Base-by-base conservation (phyloP, 2,329 filamentous ascomycete species). In the Thermoascus crustaceus region DNA sequence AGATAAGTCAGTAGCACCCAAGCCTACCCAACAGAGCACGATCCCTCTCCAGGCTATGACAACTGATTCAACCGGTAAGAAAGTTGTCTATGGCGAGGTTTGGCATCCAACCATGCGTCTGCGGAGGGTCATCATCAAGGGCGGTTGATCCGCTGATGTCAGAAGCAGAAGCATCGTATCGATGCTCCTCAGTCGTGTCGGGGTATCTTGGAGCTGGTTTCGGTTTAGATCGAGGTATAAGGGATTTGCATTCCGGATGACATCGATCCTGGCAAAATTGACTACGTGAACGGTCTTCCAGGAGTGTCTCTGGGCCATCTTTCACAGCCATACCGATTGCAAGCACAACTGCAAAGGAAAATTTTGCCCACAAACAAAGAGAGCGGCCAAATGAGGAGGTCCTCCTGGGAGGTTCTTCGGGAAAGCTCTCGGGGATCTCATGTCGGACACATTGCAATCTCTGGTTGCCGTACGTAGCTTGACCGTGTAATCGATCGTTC, bases 241-340 rank as follows among this genome's bases (percentile, higher is more conserved):
- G n/a, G 14, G 6, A 9, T 10, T 29, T 29, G 8, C 13, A 13
- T 29, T 10, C 14, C n/a, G 26, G 13, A 9, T 9, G 11, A 17
- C 13, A 9, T 17, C 7, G 13, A 29, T 29, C 26, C 8, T 29
- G 26, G 13, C 9, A 16, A 17, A 17, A 29, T 29, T 4, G 14
- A 17, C 7, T 17, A 4, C n/a, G 24, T n/a, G 33, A 18, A 13
- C 16, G 5, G 10, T 20, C 29, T 25, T 32, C 30, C 30, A 69
- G 37, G 41, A 69, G 50, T 33, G 50, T 55, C 10, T 51, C 64
- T 10, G 68, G 68, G 2, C 68, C 68, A 34, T 68, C 55, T 32
- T 58, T 62, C 27, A 71, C 56, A 5, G 68, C 68, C 3, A 66
- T 55, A n/a, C 66, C 67, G 27, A 71, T 57, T 8, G 67, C 68